Conservation (phyloP, 352 stramenopile species). For the Saprolegnia diclina region DNA sequence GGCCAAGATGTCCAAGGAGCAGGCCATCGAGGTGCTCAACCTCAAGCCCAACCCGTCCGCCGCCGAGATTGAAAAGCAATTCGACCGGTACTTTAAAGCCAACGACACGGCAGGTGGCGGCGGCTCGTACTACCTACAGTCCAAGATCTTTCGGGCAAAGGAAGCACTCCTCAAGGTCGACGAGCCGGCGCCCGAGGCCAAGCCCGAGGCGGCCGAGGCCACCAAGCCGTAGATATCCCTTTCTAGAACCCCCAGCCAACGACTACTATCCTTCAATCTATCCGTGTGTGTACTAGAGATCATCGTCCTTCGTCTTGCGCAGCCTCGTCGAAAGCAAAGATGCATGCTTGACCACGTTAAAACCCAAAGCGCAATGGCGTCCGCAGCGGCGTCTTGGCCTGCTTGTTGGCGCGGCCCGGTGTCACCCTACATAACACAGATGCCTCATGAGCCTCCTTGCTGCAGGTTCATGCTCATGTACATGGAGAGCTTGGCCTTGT, state of each 20-base stretch:
- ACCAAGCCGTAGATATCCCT: neutral
- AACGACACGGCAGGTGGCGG: constrained; percentile 78
- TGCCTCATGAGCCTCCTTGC: neutral
- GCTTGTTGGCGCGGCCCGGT: constrained; percentile 38
- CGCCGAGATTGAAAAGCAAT: constrained; percentile 79
- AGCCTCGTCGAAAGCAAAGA: neutral
- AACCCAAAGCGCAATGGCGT: constrained; percentile 71
- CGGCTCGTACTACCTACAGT: constrained; percentile 90
- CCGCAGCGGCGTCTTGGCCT: constrained; percentile 44
- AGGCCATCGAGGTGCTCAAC: constrained; percentile 82
- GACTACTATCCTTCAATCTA: neutral
- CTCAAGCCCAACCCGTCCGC: constrained; percentile 45
- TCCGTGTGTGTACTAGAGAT: neutral
- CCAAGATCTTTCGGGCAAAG: constrained; percentile 88
- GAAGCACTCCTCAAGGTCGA: constrained; percentile 51
- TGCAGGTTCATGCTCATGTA: neutral
- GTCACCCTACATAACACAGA: constrained; percentile 51
- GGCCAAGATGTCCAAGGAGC: constrained; percentile 66
- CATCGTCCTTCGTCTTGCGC: neutral
- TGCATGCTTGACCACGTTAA: constrained; percentile 29
- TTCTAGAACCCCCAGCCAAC: no score
- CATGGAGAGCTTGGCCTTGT: constrained; percentile 29
- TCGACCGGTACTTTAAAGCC: constrained; percentile 80
- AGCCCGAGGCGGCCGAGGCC: neutral
- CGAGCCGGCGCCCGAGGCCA: neutral